Evolutionary conservation across 2,329 filamentous ascomycete genomes (phyloP).

Genomic region (Botrytis fragariae): DNA sequence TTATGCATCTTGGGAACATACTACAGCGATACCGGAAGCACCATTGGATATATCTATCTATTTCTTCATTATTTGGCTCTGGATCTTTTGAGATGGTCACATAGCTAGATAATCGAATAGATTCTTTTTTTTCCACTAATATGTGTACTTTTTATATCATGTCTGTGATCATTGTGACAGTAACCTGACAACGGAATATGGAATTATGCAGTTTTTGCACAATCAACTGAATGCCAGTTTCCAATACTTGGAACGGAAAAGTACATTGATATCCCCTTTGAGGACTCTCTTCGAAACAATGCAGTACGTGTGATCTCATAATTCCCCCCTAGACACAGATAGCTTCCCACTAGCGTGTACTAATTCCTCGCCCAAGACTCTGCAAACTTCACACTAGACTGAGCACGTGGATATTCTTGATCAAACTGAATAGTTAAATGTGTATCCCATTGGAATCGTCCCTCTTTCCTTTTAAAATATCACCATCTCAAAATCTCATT

Average conservation of each 20-base stretch:
- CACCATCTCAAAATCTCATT: background rate
- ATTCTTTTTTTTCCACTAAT: too few species aligned
- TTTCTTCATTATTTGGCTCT: background rate
- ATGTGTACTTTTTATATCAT: too few species aligned
- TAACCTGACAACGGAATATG: too few species aligned
- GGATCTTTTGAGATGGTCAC: background rate
- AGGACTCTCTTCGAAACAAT: too few species aligned
- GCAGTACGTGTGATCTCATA: background rate
- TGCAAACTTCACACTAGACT: background rate
- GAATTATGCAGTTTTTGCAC: background rate
- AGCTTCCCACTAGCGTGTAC: background rate
- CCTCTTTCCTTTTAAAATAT: background rate
- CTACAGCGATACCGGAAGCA: background rate
- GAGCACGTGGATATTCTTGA: accelerated
- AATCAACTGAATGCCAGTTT: background rate
- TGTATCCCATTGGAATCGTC: background rate
- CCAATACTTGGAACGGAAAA: background rate
- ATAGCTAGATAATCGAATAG: background rate
- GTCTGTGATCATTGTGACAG: too few species aligned
- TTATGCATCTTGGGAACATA: background rate
- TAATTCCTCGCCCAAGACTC: background rate
- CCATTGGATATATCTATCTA: background rate
- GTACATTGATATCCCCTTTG: too few species aligned
- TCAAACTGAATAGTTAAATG: background rate
- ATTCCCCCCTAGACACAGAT: background rate